Percentiles rank a stretch among this genome's conserved stretches.
Conservation (phyloP, 2,329 filamentous ascomycete genomes). For the Fusarium keratoplasticum region DNA sequence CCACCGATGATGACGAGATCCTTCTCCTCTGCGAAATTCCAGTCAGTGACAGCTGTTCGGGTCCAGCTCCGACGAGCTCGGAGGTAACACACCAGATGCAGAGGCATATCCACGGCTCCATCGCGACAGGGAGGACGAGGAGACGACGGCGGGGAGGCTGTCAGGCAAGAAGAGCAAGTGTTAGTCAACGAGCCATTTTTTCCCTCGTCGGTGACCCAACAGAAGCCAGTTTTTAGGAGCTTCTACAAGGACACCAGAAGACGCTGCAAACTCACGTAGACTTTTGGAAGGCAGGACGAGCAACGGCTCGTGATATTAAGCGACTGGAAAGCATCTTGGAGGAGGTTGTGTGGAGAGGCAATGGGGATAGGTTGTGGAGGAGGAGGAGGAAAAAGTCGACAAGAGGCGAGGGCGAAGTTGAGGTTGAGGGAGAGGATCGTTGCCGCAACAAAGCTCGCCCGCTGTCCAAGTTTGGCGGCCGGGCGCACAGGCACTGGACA, state of each 20-base stretch:
- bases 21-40: slow-evolving; percentile 77
- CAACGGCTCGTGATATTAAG: slow-evolving; percentile 69
- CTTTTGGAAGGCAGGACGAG: slow-evolving; percentile 66
- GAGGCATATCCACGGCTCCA: slow-evolving; percentile 71
- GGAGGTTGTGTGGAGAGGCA: slow-evolving; percentile 43
- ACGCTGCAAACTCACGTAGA: slow-evolving; percentile 59
- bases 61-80: slow-evolving; percentile 18
- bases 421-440: slow-evolving; percentile 41
- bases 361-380: slow-evolving; percentile 41
- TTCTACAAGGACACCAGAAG: slow-evolving; percentile 12
- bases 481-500: slow-evolving; percentile 19
- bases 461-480: slow-evolving; percentile 35
- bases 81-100: slow-evolving; percentile 61
- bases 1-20: slow-evolving; percentile 98
- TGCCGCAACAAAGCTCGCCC: slow-evolving; percentile 40
- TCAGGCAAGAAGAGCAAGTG: slow-evolving; percentile 12
- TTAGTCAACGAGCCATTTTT: slow-evolving; percentile 42
- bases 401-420: slow-evolving; percentile 34
- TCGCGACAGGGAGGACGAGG: slow-evolving; percentile 59
- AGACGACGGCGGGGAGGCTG: slow-evolving; percentile 63
- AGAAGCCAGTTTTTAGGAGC: slow-evolving; percentile 29
- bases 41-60: slow-evolving; percentile 34
- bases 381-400: slow-evolving; percentile 38
- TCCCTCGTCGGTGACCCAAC: slow-evolving; percentile 10
- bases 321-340: slow-evolving; percentile 70